Base-by-base conservation (phyloP, 2,329 filamentous ascomycete genomes). In the Alternaria conjuncta region DNA sequence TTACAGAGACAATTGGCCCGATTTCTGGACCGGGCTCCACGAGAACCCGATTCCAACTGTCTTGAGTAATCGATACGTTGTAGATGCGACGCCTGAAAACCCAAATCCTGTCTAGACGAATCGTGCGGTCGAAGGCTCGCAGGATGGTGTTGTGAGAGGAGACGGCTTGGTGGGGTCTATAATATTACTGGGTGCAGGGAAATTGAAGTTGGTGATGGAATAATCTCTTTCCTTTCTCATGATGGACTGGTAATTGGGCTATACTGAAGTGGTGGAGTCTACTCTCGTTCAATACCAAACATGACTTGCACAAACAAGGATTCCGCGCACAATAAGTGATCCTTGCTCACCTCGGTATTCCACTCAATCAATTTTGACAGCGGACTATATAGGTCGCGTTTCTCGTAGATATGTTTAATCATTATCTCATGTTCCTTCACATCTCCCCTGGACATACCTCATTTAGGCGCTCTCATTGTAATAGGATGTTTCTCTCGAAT, bases 401-500 rank as follows among this genome's bases (percentile, higher is more conserved):
- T 32, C 30, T 15, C 30, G 30, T 32, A 15, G 6, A 15, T 15
- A 2, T 3, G 5, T 32, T 5, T 8, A 15, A 8, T 15, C 5
- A 4, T 32, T 15, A 32, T 32, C 13, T 8, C 5, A 30, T 32
- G 6, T 32, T 8, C 6, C 13, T 32, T 32, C 6, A 32, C 6
- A 15, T 32, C 13, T 15, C 30, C 15, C 30, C 30, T 13, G 2
- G 13, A 15, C 1, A 36, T 15, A 36, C 13, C 13, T 15, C 1
- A 1, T 36, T 36, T 3, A 15, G 30, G 13, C 7, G 30, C 3
- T 15, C 1, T 4, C 13, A 15, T 36, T 36, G 6, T 15, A 15
- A 0, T 36, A 4, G 9, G 0, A 5, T 15, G 9, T 36, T 36
- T 1, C 7, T 4, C 0, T 4, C 13, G 5, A 5, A 15, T 15